A percentile compares a stretch with the other conserved stretches of the same genome.
phyloP scores from a whole-genome alignment of 495 filamentous ascomycete genomes.

The Lophiostoma macrostomum region DNA sequence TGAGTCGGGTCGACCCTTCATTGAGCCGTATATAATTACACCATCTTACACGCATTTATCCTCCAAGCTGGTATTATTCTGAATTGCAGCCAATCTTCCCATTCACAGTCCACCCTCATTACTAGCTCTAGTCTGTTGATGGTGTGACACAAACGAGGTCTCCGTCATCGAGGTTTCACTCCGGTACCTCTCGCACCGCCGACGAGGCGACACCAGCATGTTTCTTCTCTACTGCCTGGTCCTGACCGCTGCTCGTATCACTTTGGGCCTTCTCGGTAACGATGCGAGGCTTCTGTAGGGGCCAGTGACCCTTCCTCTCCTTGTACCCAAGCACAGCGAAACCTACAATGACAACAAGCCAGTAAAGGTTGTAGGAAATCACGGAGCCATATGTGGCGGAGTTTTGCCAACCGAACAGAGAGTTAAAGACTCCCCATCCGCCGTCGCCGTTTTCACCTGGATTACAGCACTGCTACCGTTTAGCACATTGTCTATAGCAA shows the following conservation, averaged over 20 bases:
- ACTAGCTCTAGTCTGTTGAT: no score
- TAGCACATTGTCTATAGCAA: background rate
- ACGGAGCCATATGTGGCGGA: constrained; percentile 81
- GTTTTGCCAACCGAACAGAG: constrained; percentile 81
- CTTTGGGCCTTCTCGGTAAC: background rate
- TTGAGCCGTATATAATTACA: no score
- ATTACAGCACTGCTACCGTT: constrained; percentile 63
- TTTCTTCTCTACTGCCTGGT: background rate
- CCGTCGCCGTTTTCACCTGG: constrained; percentile 66
- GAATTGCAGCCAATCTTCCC: no score
- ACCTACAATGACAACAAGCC: constrained; percentile 61
- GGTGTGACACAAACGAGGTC: no score
- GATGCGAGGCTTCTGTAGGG: constrained; percentile 27
- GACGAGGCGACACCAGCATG: background rate
- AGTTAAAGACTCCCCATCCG: constrained; percentile 91
- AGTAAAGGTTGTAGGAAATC: constrained; percentile 88
- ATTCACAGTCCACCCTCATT: no score
- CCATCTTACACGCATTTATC: no score
- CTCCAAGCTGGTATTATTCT: no score
- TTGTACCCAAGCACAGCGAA: constrained; percentile 63
- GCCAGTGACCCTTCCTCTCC: constrained; percentile 66
- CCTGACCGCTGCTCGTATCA: constrained; percentile 1
- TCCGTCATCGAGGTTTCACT: background rate
- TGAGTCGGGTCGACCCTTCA: no score
- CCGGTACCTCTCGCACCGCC: constrained; percentile 8